Percentiles rank a stretch among this genome's conserved stretches.
Evolutionary conservation across 345 rosid genomes (phyloP).

Genomic region (Stellera chamaejasme): DNA sequence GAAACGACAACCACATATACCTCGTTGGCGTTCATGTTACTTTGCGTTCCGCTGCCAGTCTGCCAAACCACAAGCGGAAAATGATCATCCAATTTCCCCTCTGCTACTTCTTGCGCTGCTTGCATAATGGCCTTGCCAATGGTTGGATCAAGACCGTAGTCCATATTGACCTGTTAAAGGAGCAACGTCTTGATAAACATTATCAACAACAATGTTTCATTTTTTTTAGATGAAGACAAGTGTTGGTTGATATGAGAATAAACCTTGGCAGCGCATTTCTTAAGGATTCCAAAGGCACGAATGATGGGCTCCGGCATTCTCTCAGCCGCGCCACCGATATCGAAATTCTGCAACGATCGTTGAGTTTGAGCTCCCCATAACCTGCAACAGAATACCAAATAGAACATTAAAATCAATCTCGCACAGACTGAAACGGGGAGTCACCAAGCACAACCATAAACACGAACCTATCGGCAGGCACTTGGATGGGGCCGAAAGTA

Average conservation of each 20-base stretch:
- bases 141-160: constrained; percentile 83
- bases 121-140: constrained; percentile 86
- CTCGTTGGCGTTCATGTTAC: constrained; percentile 99
- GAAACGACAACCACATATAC: constrained; percentile 19
- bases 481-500: constrained; percentile 87
- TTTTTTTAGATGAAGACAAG: not conserved
- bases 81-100: constrained; percentile 78
- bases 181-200: too few species aligned
- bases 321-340: constrained; percentile 90
- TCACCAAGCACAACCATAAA: not conserved
- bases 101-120: constrained; percentile 93
- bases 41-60: constrained; percentile 99
- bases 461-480: constrained; percentile 71
- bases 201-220: not conserved
- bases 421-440: not conserved
- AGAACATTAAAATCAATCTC: too few species aligned
- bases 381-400: constrained; percentile 23
- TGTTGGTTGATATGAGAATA: not conserved
- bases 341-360: constrained; percentile 88
- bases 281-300: constrained; percentile 89
- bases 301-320: constrained; percentile 92
- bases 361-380: constrained; percentile 99
- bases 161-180: constrained; percentile 64
- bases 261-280: constrained; percentile 97
- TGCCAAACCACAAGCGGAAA: constrained; percentile 97